Conservation (phyloP, 2,329 filamentous ascomycete genomes). For the Pestalotiopsis sp. region DNA sequence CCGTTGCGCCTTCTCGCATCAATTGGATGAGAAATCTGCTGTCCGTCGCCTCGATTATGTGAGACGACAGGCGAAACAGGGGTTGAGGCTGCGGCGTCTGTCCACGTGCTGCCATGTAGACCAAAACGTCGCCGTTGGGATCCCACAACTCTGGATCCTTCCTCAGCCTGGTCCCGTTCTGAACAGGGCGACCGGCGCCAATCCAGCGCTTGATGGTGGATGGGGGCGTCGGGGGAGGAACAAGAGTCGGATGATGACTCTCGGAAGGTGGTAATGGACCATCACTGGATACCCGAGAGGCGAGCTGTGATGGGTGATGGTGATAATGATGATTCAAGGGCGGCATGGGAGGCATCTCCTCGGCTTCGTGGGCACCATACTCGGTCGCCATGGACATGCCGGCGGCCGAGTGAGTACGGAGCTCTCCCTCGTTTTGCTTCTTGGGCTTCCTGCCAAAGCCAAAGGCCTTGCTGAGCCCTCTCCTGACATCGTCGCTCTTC, state of each 20-base stretch:
- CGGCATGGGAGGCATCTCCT: constrained; percentile 27
- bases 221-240: constrained; percentile 35
- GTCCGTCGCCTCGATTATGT: constrained; percentile 60
- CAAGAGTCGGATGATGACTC: constrained; percentile 43
- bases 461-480: constrained; percentile 56
- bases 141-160: constrained; percentile 66
- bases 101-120: constrained; percentile 54
- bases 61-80: constrained; percentile 60
- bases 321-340: constrained; percentile 12
- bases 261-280: constrained; percentile 37
- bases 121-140: constrained; percentile 60
- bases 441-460: constrained; percentile 54
- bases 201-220: constrained; percentile 56
- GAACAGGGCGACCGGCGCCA: constrained; percentile 49
- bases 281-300: constrained; percentile 25
- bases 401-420: constrained; percentile 39
- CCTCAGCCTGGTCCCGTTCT: constrained; percentile 59
- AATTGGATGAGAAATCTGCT: constrained; percentile 56
- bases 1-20: constrained; percentile 54
- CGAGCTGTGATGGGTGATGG: constrained; percentile 17
- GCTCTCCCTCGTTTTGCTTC: constrained; percentile 28
- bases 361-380: constrained; percentile 21
- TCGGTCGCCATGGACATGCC: constrained; percentile 35
- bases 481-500: constrained; percentile 57
- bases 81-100: constrained; percentile 48